Conservation (phyloP, 768 basidiomycete species). For the Zangia roseola region DNA sequence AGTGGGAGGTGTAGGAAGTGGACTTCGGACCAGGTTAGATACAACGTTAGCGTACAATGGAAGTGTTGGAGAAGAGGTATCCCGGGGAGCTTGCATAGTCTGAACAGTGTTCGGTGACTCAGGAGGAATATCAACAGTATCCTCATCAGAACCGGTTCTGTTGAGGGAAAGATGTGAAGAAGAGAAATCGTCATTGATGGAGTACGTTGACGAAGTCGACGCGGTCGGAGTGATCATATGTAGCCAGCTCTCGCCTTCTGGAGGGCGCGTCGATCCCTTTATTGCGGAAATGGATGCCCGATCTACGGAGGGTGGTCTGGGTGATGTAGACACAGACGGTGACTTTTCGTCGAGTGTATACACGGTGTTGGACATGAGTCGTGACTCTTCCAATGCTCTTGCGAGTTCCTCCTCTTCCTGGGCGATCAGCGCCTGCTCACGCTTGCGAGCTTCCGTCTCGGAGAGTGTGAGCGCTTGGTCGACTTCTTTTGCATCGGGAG, state of each 20-base stretch:
- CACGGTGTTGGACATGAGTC: slow-evolving; percentile 15
- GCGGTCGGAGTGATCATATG: slow-evolving; percentile 28
- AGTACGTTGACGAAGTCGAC: slow-evolving; percentile 21
- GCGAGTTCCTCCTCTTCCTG: slow-evolving; percentile 67
- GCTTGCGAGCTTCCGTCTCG: slow-evolving; percentile 36
- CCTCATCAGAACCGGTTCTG: slow-evolving; percentile 13
- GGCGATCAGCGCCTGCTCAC: slow-evolving; percentile 22
- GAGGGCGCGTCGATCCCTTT: slow-evolving; percentile 15
- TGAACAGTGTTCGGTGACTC: slow-evolving; percentile 6
- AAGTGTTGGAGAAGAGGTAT: slow-evolving; percentile 12
- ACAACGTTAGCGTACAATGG: slow-evolving; percentile 27
- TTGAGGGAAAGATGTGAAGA: slow-evolving; percentile 23
- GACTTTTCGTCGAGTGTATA: slow-evolving; percentile 11
- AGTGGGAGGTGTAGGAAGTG: slow-evolving; percentile 9
- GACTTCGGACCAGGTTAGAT: slow-evolving; percentile 18
- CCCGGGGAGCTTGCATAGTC: neutral
- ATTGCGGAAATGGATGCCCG: slow-evolving; percentile 16
- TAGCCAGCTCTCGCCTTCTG: slow-evolving; percentile 33
- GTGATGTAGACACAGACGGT: slow-evolving; percentile 7
- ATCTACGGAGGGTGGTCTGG: slow-evolving; percentile 8
- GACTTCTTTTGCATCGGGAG: slow-evolving; percentile 44
- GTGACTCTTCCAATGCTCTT: slow-evolving; percentile 58
- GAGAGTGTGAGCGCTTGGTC: slow-evolving; percentile 49
- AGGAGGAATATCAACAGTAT: slow-evolving; percentile 2
- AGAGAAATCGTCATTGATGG: slow-evolving; percentile 24